These are phyloP conservation scores for Coniochaeta sp. DNA, from an alignment of 2,329 filamentous ascomycete genomes.

Conservation along the genomic window DNA sequence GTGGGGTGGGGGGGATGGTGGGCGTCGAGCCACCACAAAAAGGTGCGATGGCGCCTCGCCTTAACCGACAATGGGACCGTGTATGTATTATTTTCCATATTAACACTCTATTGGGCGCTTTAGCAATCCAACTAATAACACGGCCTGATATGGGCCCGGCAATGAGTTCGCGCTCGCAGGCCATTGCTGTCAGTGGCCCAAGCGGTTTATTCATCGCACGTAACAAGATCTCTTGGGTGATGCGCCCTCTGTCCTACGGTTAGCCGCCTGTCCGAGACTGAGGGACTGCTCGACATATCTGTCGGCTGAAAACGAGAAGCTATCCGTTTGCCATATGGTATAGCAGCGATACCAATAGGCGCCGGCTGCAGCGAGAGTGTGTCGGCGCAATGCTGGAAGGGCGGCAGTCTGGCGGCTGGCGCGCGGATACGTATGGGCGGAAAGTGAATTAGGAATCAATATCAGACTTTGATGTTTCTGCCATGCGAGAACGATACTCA, in stretches of 20 bases:
- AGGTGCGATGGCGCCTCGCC: not conserved
- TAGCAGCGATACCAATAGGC: not conserved
- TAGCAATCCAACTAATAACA: constrained; percentile 4
- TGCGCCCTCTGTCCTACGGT: not conserved
- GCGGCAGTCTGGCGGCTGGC: not conserved
- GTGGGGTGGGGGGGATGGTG: not conserved
- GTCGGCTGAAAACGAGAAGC: not conserved
- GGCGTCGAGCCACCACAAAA: constrained; percentile 2
- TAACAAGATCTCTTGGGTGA: not conserved
- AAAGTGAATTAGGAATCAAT: not conserved
- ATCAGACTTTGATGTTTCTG: not conserved
- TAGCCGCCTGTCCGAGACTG: not conserved
- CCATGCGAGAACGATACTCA: too few species aligned
- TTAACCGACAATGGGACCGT: not conserved
- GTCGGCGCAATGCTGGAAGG: not conserved
- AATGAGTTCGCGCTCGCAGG: not conserved
- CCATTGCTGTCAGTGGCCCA: not conserved
- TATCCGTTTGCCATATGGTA: not conserved
- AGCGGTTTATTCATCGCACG: not conserved
- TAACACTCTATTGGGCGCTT: constrained; percentile 6
- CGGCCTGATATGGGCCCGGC: not conserved
- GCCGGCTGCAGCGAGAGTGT: not conserved
- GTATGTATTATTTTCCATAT: constrained; percentile 4
- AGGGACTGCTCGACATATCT: not conserved
- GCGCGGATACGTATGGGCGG: not conserved